phyloP scores from a whole-genome alignment of 2,329 filamentous ascomycete species.

The Arachnopeziza araneosa region DNA sequence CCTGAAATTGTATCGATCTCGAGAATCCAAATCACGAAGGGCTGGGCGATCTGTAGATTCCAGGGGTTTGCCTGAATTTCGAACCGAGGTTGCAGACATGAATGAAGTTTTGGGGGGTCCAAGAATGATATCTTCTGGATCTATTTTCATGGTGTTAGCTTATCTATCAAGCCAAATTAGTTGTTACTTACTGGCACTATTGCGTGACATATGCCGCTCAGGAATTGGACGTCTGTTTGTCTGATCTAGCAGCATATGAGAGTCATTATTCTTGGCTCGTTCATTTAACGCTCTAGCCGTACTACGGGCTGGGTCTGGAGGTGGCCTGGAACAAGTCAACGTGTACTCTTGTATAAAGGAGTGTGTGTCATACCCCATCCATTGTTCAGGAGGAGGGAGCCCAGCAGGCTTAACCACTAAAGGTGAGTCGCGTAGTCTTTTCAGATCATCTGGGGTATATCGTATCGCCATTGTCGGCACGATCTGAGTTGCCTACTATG shows the following conservation, averaged over 20 bases:
- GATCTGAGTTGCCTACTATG: neutral
- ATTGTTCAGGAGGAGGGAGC: slow-evolving; percentile 82
- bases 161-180: neutral
- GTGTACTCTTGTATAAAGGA: neutral
- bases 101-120: slow-evolving; percentile 81
- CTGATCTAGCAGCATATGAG: slow-evolving; percentile 27
- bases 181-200: slow-evolving; percentile 47
- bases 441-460: slow-evolving; percentile 73
- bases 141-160: slow-evolving; percentile 34
- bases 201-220: slow-evolving; percentile 52
- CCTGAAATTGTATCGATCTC: slow-evolving; percentile 58
- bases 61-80: slow-evolving; percentile 34
- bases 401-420: slow-evolving; percentile 73
- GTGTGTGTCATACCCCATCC: slow-evolving; percentile 71
- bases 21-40: slow-evolving; percentile 46
- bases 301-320: slow-evolving; percentile 28
- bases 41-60: slow-evolving; percentile 39
- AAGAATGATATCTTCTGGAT: slow-evolving; percentile 76
- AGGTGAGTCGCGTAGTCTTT: slow-evolving; percentile 73
- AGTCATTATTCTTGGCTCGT: slow-evolving; percentile 37
- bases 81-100: slow-evolving; percentile 63
- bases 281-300: slow-evolving; percentile 40
- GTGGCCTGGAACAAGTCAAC: slow-evolving; percentile 24
- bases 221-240: slow-evolving; percentile 44
- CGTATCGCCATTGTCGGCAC: slow-evolving; percentile 27